phyloP scores from a whole-genome alignment of 495 filamentous ascomycete species.

The Elaphomyces granulatus region DNA sequence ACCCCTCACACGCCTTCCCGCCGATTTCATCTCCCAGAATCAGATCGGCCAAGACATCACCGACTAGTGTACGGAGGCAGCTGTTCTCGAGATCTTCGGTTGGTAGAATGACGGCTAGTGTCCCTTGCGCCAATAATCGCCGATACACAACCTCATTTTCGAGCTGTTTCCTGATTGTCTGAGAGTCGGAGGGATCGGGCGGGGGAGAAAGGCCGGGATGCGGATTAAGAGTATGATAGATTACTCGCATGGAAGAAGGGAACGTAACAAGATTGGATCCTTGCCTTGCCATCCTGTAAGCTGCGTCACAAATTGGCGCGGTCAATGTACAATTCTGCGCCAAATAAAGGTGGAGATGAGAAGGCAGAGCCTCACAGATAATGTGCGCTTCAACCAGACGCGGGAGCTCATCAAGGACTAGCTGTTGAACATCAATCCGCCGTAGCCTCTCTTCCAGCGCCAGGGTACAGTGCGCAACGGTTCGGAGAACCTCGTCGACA shows the following conservation, averaged over 20 bases:
- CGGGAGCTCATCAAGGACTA: conserved; percentile 82
- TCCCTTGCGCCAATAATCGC: conserved; percentile 62
- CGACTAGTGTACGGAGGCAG: conserved; percentile 65
- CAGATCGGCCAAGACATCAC: conserved; percentile 73
- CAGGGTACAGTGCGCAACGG: conserved; percentile 80
- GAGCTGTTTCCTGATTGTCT: conserved; percentile 41
- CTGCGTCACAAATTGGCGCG: conserved; percentile 10
- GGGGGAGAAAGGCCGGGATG: conserved; percentile 67
- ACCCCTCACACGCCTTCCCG: conserved; percentile 65
- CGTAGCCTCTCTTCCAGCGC: conserved; percentile 73
- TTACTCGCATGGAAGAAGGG: conserved; percentile 33
- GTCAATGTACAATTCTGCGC: neutral
- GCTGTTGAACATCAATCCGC: conserved; percentile 63
- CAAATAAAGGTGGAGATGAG: conserved; percentile 6
- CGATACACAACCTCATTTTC: conserved; percentile 70
- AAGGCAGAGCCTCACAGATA: conserved; percentile 42
- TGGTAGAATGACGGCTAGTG: conserved; percentile 69
- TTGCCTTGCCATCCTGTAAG: conserved; percentile 42
- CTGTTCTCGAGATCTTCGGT: conserved; percentile 84
- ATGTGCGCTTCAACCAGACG: conserved; percentile 69
- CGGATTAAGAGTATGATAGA: conserved; percentile 76
- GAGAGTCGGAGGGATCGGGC: conserved; percentile 38
- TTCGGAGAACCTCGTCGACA: conserved; percentile 69
- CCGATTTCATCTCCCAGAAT: conserved; percentile 66
- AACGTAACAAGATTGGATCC: conserved; percentile 30